Conservation (phyloP, 176 grass and related monocot genomes). For the Urochloa ruziziensis region DNA sequence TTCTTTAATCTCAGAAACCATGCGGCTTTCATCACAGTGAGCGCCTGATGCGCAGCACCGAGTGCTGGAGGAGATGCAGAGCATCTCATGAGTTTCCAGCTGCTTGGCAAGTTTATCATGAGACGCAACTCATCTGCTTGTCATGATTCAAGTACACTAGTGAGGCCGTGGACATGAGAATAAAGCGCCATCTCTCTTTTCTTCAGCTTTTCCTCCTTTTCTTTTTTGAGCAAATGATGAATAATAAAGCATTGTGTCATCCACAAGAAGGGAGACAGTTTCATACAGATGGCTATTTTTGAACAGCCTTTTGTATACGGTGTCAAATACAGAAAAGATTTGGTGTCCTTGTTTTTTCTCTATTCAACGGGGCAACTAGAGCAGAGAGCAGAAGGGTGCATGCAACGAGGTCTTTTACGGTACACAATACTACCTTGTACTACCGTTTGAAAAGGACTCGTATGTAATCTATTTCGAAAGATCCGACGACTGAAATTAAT, state of each 20-base stretch:
- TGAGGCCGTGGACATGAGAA: slow-evolving; percentile 5
- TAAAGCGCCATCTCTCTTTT: not conserved
- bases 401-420: too few species aligned
- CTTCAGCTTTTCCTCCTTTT: not conserved
- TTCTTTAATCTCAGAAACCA: not conserved
- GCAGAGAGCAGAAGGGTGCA: not conserved
- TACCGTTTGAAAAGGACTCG: too few species aligned
- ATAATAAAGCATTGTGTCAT: slow-evolving; percentile 26
- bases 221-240: slow-evolving; percentile 3
- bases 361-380: slow-evolving; percentile 5
- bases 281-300: not conserved
- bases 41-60: not conserved
- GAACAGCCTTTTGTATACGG: slow-evolving; percentile 8
- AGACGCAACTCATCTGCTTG: not conserved
- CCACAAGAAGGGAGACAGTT: not conserved
- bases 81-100: not conserved
- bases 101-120: slow-evolving; percentile 16
- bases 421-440: too few species aligned
- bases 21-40: not conserved
- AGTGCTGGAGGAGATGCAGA: slow-evolving; percentile 1
- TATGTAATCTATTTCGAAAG: too few species aligned
- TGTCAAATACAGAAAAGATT: slow-evolving; percentile 23
- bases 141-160: not conserved
- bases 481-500: too few species aligned
- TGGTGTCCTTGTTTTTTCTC: not conserved